These are phyloP conservation scores for Isatis lusitanica DNA, from an alignment of 441 rosid species.

Conservation along the genomic window DNA sequence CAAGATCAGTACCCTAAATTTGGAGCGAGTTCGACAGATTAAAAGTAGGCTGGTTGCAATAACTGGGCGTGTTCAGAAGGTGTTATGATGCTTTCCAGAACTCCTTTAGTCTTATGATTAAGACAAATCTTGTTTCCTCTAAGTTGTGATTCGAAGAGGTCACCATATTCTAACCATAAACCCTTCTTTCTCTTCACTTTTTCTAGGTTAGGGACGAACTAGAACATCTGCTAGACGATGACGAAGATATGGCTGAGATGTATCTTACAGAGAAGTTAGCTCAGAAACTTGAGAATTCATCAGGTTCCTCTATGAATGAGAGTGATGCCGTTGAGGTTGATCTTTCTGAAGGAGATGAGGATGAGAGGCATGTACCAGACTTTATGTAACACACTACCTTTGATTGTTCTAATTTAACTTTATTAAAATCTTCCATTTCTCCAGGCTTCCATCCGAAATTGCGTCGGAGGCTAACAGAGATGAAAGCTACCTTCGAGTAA, in stretches of 20 bases:
- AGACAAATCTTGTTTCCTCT: background rate
- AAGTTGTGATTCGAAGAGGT: background rate
- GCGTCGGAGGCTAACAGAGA: conserved; percentile 43
- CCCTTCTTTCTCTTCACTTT: conserved; percentile 1
- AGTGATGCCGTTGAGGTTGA: conserved; percentile 53
- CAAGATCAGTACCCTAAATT: conserved; percentile 86
- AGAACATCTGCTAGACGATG: conserved; percentile 86
- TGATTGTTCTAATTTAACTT: background rate
- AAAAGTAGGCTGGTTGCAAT: conserved; percentile 89
- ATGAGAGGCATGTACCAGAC: conserved; percentile 50
- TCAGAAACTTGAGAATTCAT: conserved; percentile 62
- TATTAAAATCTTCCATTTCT: conserved; percentile 1
- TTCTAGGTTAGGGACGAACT: conserved; percentile 77
- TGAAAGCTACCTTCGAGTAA: conserved; percentile 44
- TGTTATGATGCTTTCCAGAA: conserved; percentile 1
- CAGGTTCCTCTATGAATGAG: conserved; percentile 58
- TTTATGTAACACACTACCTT: background rate
- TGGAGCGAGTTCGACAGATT: conserved; percentile 87
- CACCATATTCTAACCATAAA: background rate
- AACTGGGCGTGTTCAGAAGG: conserved; percentile 96
- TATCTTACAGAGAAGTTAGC: conserved; percentile 77
- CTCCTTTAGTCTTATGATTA: background rate
- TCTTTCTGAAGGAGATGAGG: conserved; percentile 47
- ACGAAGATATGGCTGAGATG: conserved; percentile 97
- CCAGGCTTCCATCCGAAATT: conserved; percentile 56